phyloP scores from a whole-genome alignment of 805 yeast genomes.

The Yamadazyma tumulicola region DNA sequence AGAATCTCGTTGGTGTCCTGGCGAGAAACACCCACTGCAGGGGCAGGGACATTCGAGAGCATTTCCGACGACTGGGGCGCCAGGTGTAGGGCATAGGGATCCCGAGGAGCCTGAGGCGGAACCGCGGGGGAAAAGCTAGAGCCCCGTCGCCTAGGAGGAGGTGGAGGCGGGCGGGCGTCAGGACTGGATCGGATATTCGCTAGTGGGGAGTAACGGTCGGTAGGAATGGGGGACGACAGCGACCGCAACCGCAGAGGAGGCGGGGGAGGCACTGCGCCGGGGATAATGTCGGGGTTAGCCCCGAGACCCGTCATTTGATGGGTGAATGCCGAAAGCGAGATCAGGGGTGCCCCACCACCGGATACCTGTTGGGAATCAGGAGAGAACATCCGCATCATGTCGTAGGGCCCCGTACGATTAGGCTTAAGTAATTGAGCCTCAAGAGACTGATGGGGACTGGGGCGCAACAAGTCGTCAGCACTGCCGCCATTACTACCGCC shows the following conservation, averaged over 20 bases:
- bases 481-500: constrained; percentile 11
- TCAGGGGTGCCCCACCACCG: constrained; percentile 18
- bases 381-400: constrained; percentile 17
- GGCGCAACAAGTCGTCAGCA: constrained; percentile 23
- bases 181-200: constrained; percentile 24
- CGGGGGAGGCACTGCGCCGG: neutral
- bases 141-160: constrained; percentile 34
- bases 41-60: too few relatives aligned
- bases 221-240: too few relatives aligned
- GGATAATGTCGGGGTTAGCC: neutral
- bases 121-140: constrained; percentile 12
- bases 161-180: constrained; percentile 40
- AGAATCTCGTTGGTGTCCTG: constrained; percentile 46
- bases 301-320: constrained; percentile 36
- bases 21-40: constrained; percentile 1
- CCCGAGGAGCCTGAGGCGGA: constrained; percentile 7
- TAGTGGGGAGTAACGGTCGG: constrained; percentile 8
- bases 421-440: constrained; percentile 24
- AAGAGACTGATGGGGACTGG: constrained; percentile 38
- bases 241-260: too few relatives aligned
- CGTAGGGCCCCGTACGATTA: constrained; percentile 44
- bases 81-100: constrained; percentile 1
- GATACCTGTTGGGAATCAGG: constrained; percentile 14
- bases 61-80: neutral
- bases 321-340: constrained; percentile 38